Conservation (phyloP, 164 flowering plant species). For the Stephania cephalantha region DNA sequence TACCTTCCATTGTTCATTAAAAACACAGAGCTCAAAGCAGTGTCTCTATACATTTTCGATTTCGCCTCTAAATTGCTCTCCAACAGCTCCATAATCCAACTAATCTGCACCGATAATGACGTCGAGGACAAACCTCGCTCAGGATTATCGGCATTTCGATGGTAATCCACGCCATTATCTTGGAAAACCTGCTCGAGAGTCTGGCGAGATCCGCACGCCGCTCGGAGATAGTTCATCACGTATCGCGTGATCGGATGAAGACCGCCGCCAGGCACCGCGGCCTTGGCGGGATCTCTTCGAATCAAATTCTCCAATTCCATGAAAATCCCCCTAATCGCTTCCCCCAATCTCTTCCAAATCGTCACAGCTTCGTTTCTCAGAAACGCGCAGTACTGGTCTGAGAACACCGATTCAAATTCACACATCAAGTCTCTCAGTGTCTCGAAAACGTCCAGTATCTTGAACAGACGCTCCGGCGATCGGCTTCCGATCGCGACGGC, state of each 20-base stretch:
- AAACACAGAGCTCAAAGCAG: constrained; percentile 63
- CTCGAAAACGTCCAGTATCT: constrained; percentile 72
- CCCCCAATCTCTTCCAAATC: constrained; percentile 75
- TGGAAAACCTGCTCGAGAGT: constrained; percentile 77
- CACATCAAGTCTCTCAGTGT: constrained; percentile 75
- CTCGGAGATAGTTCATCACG: constrained; percentile 87
- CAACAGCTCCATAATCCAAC: constrained; percentile 89
- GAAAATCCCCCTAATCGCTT: constrained; percentile 74
- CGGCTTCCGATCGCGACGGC: constrained; percentile 68
- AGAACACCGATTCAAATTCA: constrained; percentile 61
- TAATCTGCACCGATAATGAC: constrained; percentile 65
- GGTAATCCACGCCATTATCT: constrained; percentile 30
- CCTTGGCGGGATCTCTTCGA: constrained; percentile 71
- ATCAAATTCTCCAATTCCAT: constrained; percentile 88
- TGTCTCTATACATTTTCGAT: constrained; percentile 61
- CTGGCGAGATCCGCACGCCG: constrained; percentile 59
- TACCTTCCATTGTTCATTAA: constrained; percentile 90
- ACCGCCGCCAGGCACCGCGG: constrained; percentile 77
- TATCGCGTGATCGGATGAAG: constrained; percentile 89
- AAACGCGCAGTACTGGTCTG: constrained; percentile 53
- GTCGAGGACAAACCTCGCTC: constrained; percentile 27
- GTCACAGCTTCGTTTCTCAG: constrained; percentile 63
- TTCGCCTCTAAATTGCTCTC: constrained; percentile 88
- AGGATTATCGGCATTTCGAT: constrained; percentile 22
- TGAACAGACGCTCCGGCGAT: constrained; percentile 76